Percentiles rank a stretch among this genome's conserved stretches.
phyloP scores from a whole-genome alignment of 129 eudicot genomes.

The Rutidosis leptorrhynchoides region DNA sequence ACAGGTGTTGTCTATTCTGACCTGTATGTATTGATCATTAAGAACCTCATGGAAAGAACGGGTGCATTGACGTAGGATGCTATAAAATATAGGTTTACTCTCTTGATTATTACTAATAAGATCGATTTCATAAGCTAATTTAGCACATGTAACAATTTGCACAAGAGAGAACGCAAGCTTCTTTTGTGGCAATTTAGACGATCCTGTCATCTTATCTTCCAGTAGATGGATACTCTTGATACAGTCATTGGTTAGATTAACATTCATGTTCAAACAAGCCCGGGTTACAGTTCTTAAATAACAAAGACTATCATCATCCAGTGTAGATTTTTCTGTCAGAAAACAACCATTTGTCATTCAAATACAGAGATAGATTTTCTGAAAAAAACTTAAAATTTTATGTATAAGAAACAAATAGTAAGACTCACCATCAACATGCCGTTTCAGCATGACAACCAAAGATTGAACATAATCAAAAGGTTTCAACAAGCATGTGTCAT shows the following conservation, averaged over 20 bases:
- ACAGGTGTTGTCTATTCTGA: slow-evolving; percentile 26
- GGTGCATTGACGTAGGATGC: slow-evolving; percentile 41
- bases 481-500: slow-evolving; percentile 49
- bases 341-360: slow-evolving; percentile 10
- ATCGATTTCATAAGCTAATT: slow-evolving; percentile 51
- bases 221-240: slow-evolving; percentile 53
- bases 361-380: slow-evolving; percentile 11
- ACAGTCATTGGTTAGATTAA: slow-evolving; percentile 48
- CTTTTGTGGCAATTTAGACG: slow-evolving; percentile 54
- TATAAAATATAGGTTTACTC: slow-evolving; percentile 37
- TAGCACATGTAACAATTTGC: slow-evolving; percentile 52
- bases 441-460: slow-evolving; percentile 41
- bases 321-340: slow-evolving; percentile 54
- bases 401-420: neutral
- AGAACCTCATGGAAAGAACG: slow-evolving; percentile 50
- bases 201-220: slow-evolving; percentile 54
- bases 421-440: slow-evolving; percentile 45
- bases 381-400: neutral
- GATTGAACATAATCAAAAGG: slow-evolving; percentile 51
- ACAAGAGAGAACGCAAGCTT: slow-evolving; percentile 81
- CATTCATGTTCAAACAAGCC: slow-evolving; percentile 51
- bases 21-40: slow-evolving; percentile 59
- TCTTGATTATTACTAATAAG: slow-evolving; percentile 41
- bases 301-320: slow-evolving; percentile 43
- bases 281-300: slow-evolving; percentile 46